A percentile compares a stretch with the other conserved stretches of the same genome.
These are phyloP conservation scores for Alternaria postmessia DNA, from an alignment of 2,329 filamentous ascomycete species.

Conservation along the genomic window DNA sequence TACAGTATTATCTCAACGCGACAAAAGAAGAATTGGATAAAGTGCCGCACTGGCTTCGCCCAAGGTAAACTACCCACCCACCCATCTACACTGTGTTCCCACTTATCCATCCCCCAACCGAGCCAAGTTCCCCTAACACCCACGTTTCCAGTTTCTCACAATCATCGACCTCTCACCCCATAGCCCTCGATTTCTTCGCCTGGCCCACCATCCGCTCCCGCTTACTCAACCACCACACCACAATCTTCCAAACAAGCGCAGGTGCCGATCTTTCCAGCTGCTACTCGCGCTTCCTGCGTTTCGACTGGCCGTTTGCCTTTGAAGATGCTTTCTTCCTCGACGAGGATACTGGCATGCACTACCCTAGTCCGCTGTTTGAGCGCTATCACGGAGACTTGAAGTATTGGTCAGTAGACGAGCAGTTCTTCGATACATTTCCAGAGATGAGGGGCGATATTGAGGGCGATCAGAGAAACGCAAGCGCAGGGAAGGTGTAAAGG, in stretches of 20 bases:
- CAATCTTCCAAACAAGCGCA: constrained; percentile 29
- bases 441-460: constrained; percentile 44
- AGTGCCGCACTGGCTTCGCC: constrained; percentile 41
- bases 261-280: constrained; percentile 24
- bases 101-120: neutral
- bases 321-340: constrained; percentile 45
- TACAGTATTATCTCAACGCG: constrained; percentile 43
- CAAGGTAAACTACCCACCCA: constrained; percentile 20
- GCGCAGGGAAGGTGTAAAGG: too few relatives aligned
- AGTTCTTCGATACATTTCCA: constrained; percentile 40
- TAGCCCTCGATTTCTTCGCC: constrained; percentile 46
- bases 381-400: constrained; percentile 40
- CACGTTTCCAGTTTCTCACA: constrained; percentile 22
- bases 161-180: constrained; percentile 36
- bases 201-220: constrained; percentile 45
- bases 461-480: constrained; percentile 26
- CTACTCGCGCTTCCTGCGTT: constrained; percentile 39
- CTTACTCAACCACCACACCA: constrained; percentile 32
- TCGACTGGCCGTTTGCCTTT: constrained; percentile 46
- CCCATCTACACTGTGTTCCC: neutral
- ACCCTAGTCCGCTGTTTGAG: constrained; percentile 42
- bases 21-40: constrained; percentile 35
- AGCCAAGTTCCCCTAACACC: neutral
- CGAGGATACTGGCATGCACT: constrained; percentile 17
- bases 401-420: constrained; percentile 35